Evolutionary conservation across 768 basidiomycete genomes (phyloP).

Genomic region (Termitomyces sp.): DNA sequence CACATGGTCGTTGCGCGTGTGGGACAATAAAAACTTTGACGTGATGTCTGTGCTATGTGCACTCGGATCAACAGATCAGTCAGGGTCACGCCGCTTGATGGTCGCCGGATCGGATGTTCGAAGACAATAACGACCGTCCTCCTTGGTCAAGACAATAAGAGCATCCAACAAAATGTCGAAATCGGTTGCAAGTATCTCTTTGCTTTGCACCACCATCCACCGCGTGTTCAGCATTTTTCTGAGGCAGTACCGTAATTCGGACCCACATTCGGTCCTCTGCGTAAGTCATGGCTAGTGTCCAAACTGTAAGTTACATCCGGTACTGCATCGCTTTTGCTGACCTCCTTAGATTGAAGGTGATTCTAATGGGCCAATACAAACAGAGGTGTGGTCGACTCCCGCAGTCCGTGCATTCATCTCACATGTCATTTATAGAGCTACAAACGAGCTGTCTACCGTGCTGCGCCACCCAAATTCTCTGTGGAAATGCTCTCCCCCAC

Average conservation of each 20-base stretch:
- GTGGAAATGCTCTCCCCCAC: constrained; percentile 54
- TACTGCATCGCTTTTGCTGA: not conserved
- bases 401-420: not conserved
- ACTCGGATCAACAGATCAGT: not conserved
- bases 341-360: constrained; percentile 7
- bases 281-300: constrained; percentile 3
- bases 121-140: constrained; percentile 16
- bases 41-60: not conserved
- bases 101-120: not conserved
- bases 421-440: constrained; percentile 34
- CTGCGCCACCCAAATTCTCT: constrained; percentile 53
- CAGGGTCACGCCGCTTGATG: not conserved
- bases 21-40: not conserved
- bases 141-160: constrained; percentile 27
- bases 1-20: not conserved
- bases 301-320: constrained; percentile 1
- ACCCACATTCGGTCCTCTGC: not conserved
- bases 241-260: not conserved
- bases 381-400: constrained; percentile 8
- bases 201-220: constrained; percentile 7
- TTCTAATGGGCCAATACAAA: constrained; percentile 6
- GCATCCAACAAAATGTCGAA: constrained; percentile 20
- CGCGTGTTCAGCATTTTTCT: not conserved
- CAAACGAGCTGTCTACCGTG: constrained; percentile 56
- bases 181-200: constrained; percentile 9